phyloP scores from a whole-genome alignment of 1,139 yeast species.

The Candida sanyaensis region DNA sequence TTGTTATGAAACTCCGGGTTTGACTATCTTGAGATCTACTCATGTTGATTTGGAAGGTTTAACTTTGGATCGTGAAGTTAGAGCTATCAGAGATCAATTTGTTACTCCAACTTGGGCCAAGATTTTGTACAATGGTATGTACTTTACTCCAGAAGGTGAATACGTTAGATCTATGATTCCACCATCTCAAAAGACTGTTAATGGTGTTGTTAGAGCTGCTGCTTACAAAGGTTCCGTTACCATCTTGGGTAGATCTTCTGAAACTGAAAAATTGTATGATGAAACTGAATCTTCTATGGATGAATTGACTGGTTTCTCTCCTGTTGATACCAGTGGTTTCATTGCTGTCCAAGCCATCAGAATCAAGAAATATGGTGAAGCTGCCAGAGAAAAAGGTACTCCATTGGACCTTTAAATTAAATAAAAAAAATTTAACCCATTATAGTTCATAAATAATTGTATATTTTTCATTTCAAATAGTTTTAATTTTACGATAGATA shows the following conservation, averaged over 20 bases:
- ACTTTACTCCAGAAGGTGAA: constrained; percentile 98
- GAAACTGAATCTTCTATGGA: constrained; percentile 99
- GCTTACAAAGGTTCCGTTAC: constrained; percentile 87
- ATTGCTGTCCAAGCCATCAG: constrained; percentile 97
- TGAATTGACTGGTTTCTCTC: constrained; percentile 96
- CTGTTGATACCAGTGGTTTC: constrained; percentile 96
- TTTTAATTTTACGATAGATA: background rate
- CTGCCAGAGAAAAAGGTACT: constrained; percentile 78
- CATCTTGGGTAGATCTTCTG: constrained; percentile 91
- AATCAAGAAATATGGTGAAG: constrained; percentile 96
- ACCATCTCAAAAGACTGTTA: constrained; percentile 93
- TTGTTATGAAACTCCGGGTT: constrained; percentile 98
- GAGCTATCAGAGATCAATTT: constrained; percentile 94
- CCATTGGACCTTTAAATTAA: constrained; percentile 39
- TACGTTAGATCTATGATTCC: constrained; percentile 89
- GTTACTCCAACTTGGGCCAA: constrained; percentile 92
- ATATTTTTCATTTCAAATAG: constrained; percentile 1
- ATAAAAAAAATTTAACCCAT: background rate
- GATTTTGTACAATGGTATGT: constrained; percentile 93
- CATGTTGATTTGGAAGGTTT: constrained; percentile 97
- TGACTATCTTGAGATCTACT: constrained; percentile 88
- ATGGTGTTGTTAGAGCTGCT: constrained; percentile 93
- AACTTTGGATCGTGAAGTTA: constrained; percentile 95
- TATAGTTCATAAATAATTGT: background rate
- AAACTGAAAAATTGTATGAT: constrained; percentile 93